Evolutionary conservation across 768 basidiomycete species (phyloP).

Genomic region (Leucocoprinus leucothites): DNA sequence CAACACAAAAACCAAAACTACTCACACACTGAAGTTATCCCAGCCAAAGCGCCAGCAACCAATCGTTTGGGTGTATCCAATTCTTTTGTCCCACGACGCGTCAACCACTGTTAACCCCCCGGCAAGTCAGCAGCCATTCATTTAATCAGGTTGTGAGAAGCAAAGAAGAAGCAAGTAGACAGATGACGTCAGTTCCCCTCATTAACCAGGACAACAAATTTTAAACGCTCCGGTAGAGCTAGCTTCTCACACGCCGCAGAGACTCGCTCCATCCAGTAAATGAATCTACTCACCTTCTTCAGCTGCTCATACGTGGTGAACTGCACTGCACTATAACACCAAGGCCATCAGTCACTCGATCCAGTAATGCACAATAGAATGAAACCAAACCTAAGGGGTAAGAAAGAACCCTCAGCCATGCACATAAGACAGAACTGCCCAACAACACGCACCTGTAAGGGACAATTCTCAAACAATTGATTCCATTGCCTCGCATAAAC

Average conservation of each 20-base stretch:
- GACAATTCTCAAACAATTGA: conserved; percentile 90
- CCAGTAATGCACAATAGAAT: neutral
- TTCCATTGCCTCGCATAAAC: conserved; percentile 89
- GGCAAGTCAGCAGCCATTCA: neutral
- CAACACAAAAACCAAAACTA: conserved; percentile 15
- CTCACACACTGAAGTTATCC: conserved; percentile 92
- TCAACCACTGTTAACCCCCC: conserved; percentile 54
- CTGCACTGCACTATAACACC: conserved; percentile 65
- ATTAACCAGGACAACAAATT: neutral
- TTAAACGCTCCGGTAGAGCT: neutral
- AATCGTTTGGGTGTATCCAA: conserved; percentile 90
- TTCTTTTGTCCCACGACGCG: conserved; percentile 60
- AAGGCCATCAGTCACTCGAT: neutral
- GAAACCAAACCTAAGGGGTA: conserved; percentile 1
- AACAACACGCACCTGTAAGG: conserved; percentile 64
- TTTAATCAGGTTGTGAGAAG: neutral
- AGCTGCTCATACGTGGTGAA: conserved; percentile 89
- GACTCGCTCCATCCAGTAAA: neutral
- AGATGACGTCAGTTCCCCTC: conserved; percentile 28
- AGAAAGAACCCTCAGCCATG: conserved; percentile 3
- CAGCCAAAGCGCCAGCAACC: conserved; percentile 84
- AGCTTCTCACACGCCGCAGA: neutral
- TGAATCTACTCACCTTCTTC: conserved; percentile 64
- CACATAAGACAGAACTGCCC: neutral
- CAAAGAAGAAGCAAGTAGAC: neutral